phyloP scores from a whole-genome alignment of 805 yeast genomes.

The Candida easanensis region DNA sequence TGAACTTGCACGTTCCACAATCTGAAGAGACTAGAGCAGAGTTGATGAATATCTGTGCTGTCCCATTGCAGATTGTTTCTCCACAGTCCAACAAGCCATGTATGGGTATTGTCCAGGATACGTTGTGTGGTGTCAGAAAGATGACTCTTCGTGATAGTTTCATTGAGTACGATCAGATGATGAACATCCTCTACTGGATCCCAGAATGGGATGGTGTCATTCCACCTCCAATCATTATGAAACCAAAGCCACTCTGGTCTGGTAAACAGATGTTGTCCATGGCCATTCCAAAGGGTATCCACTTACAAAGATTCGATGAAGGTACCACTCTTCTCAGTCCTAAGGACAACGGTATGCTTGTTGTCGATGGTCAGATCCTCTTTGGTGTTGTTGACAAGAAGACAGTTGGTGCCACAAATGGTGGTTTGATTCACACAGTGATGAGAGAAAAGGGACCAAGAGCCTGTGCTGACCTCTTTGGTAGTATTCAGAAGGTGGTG shows the following conservation, averaged over 20 bases:
- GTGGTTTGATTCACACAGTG: constrained; percentile 96
- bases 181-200: constrained; percentile 96
- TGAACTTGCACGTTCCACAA: constrained; percentile 99
- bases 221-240: constrained; percentile 90
- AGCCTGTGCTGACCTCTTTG: constrained; percentile 84
- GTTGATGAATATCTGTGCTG: constrained; percentile 91
- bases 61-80: constrained; percentile 95
- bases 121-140: constrained; percentile 94
- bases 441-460: constrained; percentile 96
- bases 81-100: constrained; percentile 99
- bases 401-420: constrained; percentile 97
- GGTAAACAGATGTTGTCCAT: constrained; percentile 93
- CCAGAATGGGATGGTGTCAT: constrained; percentile 98
- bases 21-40: constrained; percentile 98
- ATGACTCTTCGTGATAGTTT: constrained; percentile 89
- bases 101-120: constrained; percentile 99
- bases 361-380: constrained; percentile 92
- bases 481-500: constrained; percentile 91
- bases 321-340: constrained; percentile 81
- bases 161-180: constrained; percentile 87
- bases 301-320: constrained; percentile 90
- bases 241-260: constrained; percentile 96
- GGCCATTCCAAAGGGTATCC: constrained; percentile 95
- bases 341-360: constrained; percentile 92
- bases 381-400: constrained; percentile 98